These are phyloP conservation scores for Pulveroboletus sp. DNA, from an alignment of 768 basidiomycete species.

Conservation along the genomic window DNA sequence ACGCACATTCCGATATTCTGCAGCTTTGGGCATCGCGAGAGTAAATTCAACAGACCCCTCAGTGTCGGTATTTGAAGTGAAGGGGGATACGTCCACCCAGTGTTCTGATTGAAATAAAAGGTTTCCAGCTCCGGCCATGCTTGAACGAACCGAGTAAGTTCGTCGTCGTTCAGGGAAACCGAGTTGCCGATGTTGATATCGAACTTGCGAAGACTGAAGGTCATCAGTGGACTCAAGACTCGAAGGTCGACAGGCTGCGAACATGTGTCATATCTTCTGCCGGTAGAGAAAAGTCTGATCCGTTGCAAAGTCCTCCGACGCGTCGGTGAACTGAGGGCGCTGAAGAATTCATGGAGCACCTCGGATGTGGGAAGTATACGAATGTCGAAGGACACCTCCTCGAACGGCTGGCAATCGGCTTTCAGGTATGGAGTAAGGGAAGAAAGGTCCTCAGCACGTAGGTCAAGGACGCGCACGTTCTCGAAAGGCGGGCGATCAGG, in stretches of 20 bases:
- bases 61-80: constrained; percentile 1
- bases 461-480: constrained; percentile 5
- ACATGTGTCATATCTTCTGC: not conserved
- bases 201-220: not conserved
- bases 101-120: not conserved
- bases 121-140: constrained; percentile 3
- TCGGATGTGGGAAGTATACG: not conserved
- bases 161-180: constrained; percentile 5
- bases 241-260: not conserved
- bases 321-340: not conserved
- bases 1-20: not conserved
- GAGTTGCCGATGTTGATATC: not conserved
- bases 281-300: not conserved
- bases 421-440: constrained; percentile 4
- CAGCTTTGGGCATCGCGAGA: not conserved
- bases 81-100: not conserved
- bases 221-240: constrained; percentile 1
- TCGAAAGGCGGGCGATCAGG: not conserved
- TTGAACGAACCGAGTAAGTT: not conserved
- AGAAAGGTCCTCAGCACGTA: not conserved
- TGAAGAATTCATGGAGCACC: constrained; percentile 2
- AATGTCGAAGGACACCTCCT: not conserved
- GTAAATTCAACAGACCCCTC: not conserved
- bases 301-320: not conserved
- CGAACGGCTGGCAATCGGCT: constrained; percentile 6